These are phyloP conservation scores for Rosa lucieae DNA, from an alignment of 306 rosid species.

Conservation along the genomic window DNA sequence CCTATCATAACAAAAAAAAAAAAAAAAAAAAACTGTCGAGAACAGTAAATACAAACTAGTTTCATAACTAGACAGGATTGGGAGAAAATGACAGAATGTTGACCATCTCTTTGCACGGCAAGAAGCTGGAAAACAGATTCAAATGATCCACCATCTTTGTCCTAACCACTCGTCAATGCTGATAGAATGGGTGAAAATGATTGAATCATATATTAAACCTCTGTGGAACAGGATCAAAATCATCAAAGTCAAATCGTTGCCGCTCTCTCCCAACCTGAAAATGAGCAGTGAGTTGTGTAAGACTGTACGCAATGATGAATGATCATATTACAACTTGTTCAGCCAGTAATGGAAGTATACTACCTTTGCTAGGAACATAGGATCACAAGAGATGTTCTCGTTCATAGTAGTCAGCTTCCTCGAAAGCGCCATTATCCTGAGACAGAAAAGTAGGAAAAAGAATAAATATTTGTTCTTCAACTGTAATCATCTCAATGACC, in stretches of 20 bases:
- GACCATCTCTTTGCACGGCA: slow-evolving; percentile 12
- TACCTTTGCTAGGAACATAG: slow-evolving; percentile 69
- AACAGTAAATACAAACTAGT: slow-evolving; percentile 10
- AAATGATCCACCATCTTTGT: neutral
- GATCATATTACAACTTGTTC: slow-evolving; percentile 5
- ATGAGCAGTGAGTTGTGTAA: neutral
- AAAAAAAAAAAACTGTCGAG: neutral
- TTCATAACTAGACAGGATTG: neutral
- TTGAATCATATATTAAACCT: slow-evolving; percentile 51
- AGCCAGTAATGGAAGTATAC: slow-evolving; percentile 13
- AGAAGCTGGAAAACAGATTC: slow-evolving; percentile 4
- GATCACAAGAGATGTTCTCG: slow-evolving; percentile 69
- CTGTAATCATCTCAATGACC: neutral
- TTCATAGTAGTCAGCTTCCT: slow-evolving; percentile 67
- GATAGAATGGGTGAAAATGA: slow-evolving; percentile 9
- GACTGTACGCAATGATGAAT: neutral
- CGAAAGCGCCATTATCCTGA: slow-evolving; percentile 72
- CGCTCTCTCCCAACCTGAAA: slow-evolving; percentile 78
- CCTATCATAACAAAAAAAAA: neutral
- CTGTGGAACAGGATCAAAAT: slow-evolving; percentile 69
- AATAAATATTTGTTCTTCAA: neutral
- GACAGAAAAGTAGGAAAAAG: neutral
- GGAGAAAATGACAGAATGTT: slow-evolving; percentile 7
- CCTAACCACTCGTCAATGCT: slow-evolving; percentile 17
- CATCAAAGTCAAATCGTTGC: slow-evolving; percentile 71